Evolutionary conservation across 164 flowering plant genomes (phyloP).

Genomic region (Magnolia changhungtana): DNA sequence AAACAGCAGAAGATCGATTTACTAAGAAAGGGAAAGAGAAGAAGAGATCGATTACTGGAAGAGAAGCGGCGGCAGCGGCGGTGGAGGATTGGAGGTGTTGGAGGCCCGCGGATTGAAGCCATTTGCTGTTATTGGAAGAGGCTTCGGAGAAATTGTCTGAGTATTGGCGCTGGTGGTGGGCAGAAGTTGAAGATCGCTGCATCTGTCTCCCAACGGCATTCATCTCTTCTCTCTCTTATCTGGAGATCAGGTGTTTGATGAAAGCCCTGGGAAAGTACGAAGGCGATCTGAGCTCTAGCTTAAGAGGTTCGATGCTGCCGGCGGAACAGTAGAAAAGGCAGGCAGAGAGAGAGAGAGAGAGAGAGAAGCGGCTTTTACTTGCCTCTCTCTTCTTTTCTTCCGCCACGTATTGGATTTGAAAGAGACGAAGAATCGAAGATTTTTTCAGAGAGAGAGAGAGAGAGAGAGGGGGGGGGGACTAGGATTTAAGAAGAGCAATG

Average conservation of each 20-base stretch:
- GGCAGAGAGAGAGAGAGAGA: not conserved
- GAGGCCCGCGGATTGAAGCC: conserved; percentile 67
- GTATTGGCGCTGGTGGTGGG: conserved; percentile 76
- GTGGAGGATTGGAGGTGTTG: conserved; percentile 47
- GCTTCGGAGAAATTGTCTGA: conserved; percentile 61
- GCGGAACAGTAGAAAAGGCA: not conserved
- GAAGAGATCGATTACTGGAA: conserved; percentile 27
- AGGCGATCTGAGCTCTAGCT: not conserved
- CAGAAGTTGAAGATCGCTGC: conserved; percentile 59
- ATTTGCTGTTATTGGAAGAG: conserved; percentile 46
- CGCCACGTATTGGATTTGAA: not conserved
- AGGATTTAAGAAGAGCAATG: not conserved
- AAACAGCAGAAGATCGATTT: not conserved
- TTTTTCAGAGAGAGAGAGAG: not conserved
- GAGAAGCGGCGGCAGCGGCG: conserved; percentile 26
- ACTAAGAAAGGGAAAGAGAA: not conserved
- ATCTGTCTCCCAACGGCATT: conserved; percentile 57
- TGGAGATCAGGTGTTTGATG: not conserved
- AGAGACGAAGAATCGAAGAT: not conserved
- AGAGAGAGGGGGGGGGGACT: no score
- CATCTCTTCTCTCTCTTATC: conserved; percentile 26
- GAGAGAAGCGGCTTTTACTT: not conserved
- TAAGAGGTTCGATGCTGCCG: not conserved
- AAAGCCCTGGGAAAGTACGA: not conserved
- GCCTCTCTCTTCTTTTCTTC: not conserved